phyloP scores from a whole-genome alignment of 1,284 basidiomycete species.

The Abortiporus biennis region DNA sequence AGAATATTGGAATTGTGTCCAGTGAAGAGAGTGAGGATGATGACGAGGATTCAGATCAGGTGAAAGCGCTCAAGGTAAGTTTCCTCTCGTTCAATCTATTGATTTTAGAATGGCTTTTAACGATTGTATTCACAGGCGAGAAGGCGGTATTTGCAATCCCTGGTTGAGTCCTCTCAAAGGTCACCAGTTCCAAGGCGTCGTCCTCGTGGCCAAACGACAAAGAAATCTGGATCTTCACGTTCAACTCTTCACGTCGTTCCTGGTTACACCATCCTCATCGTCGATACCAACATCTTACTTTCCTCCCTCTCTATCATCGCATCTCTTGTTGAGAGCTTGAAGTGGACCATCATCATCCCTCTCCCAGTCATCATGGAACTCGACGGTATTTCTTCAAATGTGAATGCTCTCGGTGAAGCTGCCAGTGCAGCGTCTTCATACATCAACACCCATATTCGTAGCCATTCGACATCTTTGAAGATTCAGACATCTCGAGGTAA shows the following conservation, averaged over 20 bases:
- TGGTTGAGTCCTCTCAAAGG: constrained; percentile 44
- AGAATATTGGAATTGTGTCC: constrained; percentile 23
- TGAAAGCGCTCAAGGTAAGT: constrained; percentile 70
- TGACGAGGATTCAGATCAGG: constrained; percentile 65
- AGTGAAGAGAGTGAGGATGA: constrained; percentile 50
- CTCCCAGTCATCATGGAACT: constrained; percentile 95
- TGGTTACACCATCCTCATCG: constrained; percentile 86
- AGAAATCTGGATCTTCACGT: constrained; percentile 26
- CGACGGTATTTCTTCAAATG: constrained; percentile 78
- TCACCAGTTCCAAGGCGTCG: constrained; percentile 23
- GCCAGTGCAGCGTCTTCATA: constrained; percentile 73
- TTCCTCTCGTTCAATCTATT: not conserved
- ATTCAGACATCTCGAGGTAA: constrained; percentile 95
- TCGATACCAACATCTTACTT: constrained; percentile 93
- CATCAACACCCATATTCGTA: constrained; percentile 71
- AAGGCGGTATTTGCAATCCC: constrained; percentile 54
- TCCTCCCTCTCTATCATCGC: constrained; percentile 71
- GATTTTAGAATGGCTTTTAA: not conserved
- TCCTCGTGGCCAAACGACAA: constrained; percentile 25
- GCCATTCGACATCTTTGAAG: constrained; percentile 77
- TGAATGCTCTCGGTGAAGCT: constrained; percentile 59
- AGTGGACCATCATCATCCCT: constrained; percentile 89
- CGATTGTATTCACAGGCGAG: constrained; percentile 42
- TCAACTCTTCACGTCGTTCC: constrained; percentile 59
- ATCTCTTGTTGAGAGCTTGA: constrained; percentile 72